A percentile compares a stretch with the other conserved stretches of the same genome.
These are phyloP conservation scores for Xylariaceae sp. DNA, from an alignment of 2,329 filamentous ascomycete species.

Conservation along the genomic window DNA sequence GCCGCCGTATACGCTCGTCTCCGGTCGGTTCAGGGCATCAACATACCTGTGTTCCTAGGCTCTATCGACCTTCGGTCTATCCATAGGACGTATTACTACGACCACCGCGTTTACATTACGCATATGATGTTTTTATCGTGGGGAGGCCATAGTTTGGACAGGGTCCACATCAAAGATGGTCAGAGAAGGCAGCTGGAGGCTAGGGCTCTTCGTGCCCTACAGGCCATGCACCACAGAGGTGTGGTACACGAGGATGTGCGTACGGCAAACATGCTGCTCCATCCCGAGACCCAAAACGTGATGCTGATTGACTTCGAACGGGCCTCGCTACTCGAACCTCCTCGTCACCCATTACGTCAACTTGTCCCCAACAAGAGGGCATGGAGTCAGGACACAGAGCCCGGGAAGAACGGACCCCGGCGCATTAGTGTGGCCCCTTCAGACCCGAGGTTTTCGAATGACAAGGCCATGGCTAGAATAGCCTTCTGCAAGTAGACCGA, in stretches of 20 bases:
- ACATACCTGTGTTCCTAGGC: constrained; percentile 37
- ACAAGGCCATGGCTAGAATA: too few species aligned
- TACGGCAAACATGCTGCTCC: constrained; percentile 26
- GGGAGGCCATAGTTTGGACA: constrained; percentile 24
- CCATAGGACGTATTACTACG: constrained; percentile 32
- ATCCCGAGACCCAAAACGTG: constrained; percentile 20
- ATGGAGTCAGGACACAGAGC: constrained; percentile 5
- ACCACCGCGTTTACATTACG: constrained; percentile 30
- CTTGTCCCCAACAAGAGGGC: constrained; percentile 23
- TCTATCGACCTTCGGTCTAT: constrained; percentile 33
- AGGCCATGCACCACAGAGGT: constrained; percentile 22
- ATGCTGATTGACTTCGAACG: constrained; percentile 33
- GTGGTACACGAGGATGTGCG: constrained; percentile 27
- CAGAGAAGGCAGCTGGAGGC: background rate
- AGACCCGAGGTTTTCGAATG: too few species aligned
- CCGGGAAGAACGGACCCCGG: too few species aligned
- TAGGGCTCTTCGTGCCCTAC: constrained; percentile 15
- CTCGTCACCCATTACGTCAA: constrained; percentile 16
- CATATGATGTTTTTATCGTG: constrained; percentile 35
- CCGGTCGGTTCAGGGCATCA: constrained; percentile 29
- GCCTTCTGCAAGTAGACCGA: too few species aligned
- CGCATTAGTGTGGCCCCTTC: too few species aligned
- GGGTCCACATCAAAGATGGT: background rate
- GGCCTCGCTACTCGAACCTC: constrained; percentile 18
- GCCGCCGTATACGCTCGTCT: constrained; percentile 34